Percentiles rank a stretch among this genome's conserved stretches.
Evolutionary conservation across 2,329 filamentous ascomycete species (phyloP).

Genomic region (Penicillium brevicompactum): DNA sequence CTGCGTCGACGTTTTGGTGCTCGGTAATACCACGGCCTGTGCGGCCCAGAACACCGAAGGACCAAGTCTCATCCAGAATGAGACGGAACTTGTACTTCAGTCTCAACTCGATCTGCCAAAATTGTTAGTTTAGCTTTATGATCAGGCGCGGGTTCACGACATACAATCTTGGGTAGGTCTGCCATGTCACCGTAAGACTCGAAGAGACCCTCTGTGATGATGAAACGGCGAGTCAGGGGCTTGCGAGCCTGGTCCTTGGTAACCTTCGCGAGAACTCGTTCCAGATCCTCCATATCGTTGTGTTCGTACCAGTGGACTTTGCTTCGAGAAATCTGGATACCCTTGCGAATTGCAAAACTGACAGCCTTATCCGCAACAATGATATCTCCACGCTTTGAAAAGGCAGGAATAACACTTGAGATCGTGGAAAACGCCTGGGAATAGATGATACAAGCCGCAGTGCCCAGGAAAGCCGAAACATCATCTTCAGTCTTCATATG

Average conservation of each 20-base stretch:
- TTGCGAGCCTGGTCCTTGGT: conserved; percentile 86
- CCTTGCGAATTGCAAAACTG: conserved; percentile 92
- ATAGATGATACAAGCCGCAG: conserved; percentile 89
- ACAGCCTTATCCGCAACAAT: conserved; percentile 93
- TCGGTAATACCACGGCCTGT: conserved; percentile 93
- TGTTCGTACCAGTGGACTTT: conserved; percentile 93
- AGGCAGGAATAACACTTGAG: conserved; percentile 93
- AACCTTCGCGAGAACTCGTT: conserved; percentile 80
- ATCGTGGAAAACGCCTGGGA: conserved; percentile 96
- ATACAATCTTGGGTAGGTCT: conserved; percentile 80
- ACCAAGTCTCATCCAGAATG: conserved; percentile 96
- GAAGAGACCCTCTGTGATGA: conserved; percentile 93
- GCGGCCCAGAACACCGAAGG: conserved; percentile 89
- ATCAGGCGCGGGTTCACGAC: conserved; percentile 25
- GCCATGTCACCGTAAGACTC: conserved; percentile 85
- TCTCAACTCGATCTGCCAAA: conserved; percentile 77
- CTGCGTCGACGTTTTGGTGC: conserved; percentile 91
- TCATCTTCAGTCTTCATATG: conserved; percentile 97
- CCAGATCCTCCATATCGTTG: conserved; percentile 92
- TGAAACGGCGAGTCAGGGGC: conserved; percentile 87
- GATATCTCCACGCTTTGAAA: conserved; percentile 95
- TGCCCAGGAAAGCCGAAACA: conserved; percentile 86
- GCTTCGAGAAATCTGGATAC: conserved; percentile 88
- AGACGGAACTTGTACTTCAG: conserved; percentile 97
- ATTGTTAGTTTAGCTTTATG: conserved; percentile 7